Evolutionary conservation across 2,329 filamentous ascomycete genomes (phyloP).

Genomic region (Fusarium beomiforme): DNA sequence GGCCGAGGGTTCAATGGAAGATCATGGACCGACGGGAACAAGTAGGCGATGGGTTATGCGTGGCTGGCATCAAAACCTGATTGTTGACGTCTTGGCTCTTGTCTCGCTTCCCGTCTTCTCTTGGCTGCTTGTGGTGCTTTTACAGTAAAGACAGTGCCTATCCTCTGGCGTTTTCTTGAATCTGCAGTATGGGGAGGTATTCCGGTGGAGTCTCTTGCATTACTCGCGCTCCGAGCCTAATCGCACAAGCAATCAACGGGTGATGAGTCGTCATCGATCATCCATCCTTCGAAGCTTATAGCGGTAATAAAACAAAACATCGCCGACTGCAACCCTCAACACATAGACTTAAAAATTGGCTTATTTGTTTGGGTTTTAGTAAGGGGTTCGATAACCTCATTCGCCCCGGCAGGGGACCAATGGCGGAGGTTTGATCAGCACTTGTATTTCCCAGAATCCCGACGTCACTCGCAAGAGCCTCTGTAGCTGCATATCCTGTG

Average conservation of each 20-base stretch:
- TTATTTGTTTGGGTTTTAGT: slow-evolving; percentile 37
- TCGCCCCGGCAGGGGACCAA: background rate
- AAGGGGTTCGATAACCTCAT: slow-evolving; percentile 14
- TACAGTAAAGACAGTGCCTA: background rate
- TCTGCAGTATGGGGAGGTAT: background rate
- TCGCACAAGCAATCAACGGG: background rate
- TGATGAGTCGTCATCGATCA: background rate
- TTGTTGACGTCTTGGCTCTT: slow-evolving; percentile 7
- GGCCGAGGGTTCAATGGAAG: background rate
- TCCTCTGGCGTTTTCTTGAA: background rate
- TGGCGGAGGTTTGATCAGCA: slow-evolving; percentile 10
- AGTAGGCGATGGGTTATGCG: background rate
- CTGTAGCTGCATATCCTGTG: slow-evolving; percentile 14
- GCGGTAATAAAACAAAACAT: slow-evolving; percentile 19
- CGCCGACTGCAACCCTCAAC: background rate
- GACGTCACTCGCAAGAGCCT: slow-evolving; percentile 6
- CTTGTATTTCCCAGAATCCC: slow-evolving; percentile 5
- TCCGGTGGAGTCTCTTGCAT: background rate
- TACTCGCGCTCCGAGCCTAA: background rate
- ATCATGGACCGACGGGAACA: background rate
- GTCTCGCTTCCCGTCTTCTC: slow-evolving; percentile 1
- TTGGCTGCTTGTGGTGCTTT: background rate
- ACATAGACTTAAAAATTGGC: slow-evolving; percentile 38
- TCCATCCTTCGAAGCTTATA: background rate
- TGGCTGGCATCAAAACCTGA: slow-evolving; percentile 4